A percentile compares a stretch with the other conserved stretches of the same genome.
Evolutionary conservation across 331 rosid genomes (phyloP).

Genomic region (Spiraea crenata): DNA sequence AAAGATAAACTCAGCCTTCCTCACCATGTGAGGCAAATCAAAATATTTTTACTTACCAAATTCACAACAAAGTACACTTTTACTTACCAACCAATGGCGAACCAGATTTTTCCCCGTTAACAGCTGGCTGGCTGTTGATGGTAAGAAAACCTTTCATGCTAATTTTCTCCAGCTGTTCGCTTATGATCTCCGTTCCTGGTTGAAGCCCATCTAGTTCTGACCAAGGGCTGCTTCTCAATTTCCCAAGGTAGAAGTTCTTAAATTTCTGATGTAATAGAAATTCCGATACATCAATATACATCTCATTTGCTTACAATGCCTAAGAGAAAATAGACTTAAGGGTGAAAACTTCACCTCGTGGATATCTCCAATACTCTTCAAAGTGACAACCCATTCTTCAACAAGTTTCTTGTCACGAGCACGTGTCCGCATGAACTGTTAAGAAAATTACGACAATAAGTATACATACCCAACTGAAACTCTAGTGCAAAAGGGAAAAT

Average conservation of each 20-base stretch:
- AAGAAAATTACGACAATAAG: constrained; percentile 7
- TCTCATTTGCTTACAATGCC: not conserved
- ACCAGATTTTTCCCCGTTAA: constrained; percentile 85
- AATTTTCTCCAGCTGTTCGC: constrained; percentile 70
- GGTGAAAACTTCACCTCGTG: constrained; percentile 53
- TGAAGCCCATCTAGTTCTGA: constrained; percentile 95
- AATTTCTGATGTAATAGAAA: constrained; percentile 64
- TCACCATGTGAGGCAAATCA: not conserved
- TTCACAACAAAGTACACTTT: constrained; percentile 6
- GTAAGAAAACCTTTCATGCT: constrained; percentile 80
- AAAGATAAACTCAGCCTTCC: not conserved
- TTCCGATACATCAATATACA: constrained; percentile 14
- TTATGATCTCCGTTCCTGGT: constrained; percentile 89
- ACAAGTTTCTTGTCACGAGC: constrained; percentile 80
- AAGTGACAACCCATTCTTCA: constrained; percentile 91
- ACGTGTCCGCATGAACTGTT: constrained; percentile 95
- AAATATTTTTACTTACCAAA: not conserved
- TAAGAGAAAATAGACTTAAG: constrained; percentile 6
- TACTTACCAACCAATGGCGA: constrained; percentile 77
- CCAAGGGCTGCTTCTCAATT: constrained; percentile 95
- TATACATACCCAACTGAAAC: not conserved
- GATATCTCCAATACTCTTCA: constrained; percentile 72
- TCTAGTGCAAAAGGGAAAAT: not conserved
- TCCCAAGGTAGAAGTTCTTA: constrained; percentile 74
- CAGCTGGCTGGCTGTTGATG: constrained; percentile 96